Base-by-base conservation (phyloP, 352 stramenopile genomes). In the Pelagophyceae sp. region DNA sequence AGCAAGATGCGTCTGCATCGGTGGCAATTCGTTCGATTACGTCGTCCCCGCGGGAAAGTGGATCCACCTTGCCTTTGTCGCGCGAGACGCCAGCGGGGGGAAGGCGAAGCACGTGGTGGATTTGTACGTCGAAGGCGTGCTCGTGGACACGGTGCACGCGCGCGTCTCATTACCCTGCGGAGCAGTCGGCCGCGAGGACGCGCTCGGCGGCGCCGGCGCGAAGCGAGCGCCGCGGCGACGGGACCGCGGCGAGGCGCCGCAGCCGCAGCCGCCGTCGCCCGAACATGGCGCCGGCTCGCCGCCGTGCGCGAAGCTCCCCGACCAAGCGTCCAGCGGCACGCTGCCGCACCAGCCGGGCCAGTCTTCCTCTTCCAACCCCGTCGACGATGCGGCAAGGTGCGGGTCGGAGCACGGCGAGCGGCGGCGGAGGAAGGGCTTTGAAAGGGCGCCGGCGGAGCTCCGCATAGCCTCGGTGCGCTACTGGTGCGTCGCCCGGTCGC, bases 21-120 rank as follows among this genome's bases (percentile, higher is more conserved):
- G 31, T n/a, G 61, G 61, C 61, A 15, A 23, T 15, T 31, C 61
- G 15, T 70, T 70, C 31, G 61, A 70, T 20, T 70, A 70, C 31
- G 31, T 31, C 6, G 61, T 70, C 23, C 61, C 61, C 20, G 29
- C 61, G 61, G 61, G 31, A 33, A 70, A 70, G 29, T 70, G 61
- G 61, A n/a, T 70, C 11, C 61, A 70, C 29, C 61, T 70, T 11
- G 61, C 61, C 29, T 33, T 70, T n/a, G 61, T 70, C 61, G 23
- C 23, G 23, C 20, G 61, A 15, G 61, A 70, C 6, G 20, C 20
- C 23, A 33, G 15, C 15, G 6, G 15, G 61, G 29, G 15, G 20
- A n/a, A 15, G 61, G 29, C 61, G 61, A 23, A 33, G 61, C 61
- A 70, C 61, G 61, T 70, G 23, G 61, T 70, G 23, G 61, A 70